Base-by-base conservation (phyloP, 495 filamentous ascomycete genomes). In the Parachaetomium inaequale region DNA sequence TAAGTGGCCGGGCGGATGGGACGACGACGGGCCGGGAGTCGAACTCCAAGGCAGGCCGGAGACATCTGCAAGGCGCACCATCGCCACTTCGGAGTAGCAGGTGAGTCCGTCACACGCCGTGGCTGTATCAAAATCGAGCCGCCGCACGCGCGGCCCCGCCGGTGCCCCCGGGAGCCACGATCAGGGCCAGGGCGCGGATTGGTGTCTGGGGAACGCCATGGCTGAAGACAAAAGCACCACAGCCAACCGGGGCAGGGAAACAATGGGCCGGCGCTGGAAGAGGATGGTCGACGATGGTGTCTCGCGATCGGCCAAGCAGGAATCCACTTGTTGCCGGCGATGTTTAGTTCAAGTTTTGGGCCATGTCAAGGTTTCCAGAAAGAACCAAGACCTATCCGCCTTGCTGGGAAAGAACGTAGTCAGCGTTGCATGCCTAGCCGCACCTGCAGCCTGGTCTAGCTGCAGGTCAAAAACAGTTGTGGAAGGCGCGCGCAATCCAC, bases 341-440 rank as follows among this genome's bases (percentile, higher is more conserved):
- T 23, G 38, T 42, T 42, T n/a, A 42, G 15, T 45, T 45, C 21
- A 11, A 23, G 43, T 25, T 46, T 46, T 46, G n/a, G 42, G 7
- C 8, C 8, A 40, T 17, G 8, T 23, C 14, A 46, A 31, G 14
- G n/a, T 34, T 21, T 46, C 19, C 17, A 46, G 42, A 46, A 21
- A 46, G 42, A 46, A 15, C 36, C 19, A 46, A 34, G 8, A 10
- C 11, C 45, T 12, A 25, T 26, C 23, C 23, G 19, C 3, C 23
- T 12, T 46, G 14, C 32, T 26, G 5, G 28, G 28, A 34, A 53
- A 23, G 31, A 1, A 23, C 6, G 34, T 56, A 56, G 36, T 56
- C 53, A 56, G 53, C 53, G 36, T 56, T 29, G 36, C 36, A 56
- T 55, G 7, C 52, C 31, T 54, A 14, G n/a, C 29, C 29, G 31